Conservation (phyloP, 106 monocot species). For the Dendrobium chrysotoxum region DNA sequence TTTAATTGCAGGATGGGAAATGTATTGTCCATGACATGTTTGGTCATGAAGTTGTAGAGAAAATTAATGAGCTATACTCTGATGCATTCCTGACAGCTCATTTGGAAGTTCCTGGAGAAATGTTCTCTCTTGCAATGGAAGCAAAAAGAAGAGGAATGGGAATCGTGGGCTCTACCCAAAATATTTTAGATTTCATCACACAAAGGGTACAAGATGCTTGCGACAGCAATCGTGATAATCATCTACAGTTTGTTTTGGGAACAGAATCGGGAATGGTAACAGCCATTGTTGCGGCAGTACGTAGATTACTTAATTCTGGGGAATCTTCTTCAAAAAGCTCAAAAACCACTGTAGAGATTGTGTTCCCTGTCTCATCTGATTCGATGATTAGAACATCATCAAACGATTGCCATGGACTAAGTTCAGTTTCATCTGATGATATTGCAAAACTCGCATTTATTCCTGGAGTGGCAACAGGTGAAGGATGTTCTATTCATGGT, state of each 20-base stretch:
- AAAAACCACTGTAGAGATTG: conserved; percentile 70
- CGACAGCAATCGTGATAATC: conserved; percentile 64
- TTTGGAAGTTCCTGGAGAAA: conserved; percentile 98
- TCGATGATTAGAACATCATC: conserved; percentile 55
- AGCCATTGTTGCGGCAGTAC: conserved; percentile 82
- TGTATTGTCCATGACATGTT: conserved; percentile 98
- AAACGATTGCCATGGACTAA: conserved; percentile 22
- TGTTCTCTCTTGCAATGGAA: conserved; percentile 97
- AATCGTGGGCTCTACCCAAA: conserved; percentile 93
- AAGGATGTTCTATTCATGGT: conserved; percentile 98
- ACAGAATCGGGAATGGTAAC: conserved; percentile 98
- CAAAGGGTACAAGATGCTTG: conserved; percentile 64
- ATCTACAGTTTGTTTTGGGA: conserved; percentile 93
- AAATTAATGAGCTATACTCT: conserved; percentile 84
- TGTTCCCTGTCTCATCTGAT: conserved; percentile 95
- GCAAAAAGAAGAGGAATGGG: conserved; percentile 98
- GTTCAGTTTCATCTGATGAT: conserved; percentile 26
- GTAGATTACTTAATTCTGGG: conserved; percentile 41
- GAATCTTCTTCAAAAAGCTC: conserved; percentile 18
- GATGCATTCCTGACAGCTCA: conserved; percentile 95
- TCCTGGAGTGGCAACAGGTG: conserved; percentile 80
- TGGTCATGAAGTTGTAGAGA: conserved; percentile 94
- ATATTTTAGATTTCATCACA: conserved; percentile 93
- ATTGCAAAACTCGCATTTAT: conserved; percentile 53
- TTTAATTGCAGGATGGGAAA: conserved; percentile 68